Evolutionary conservation across 805 yeast species (phyloP), one percentile per base, ranked within the genome.

Genomic region (Ascoidea asiatica): DNA sequence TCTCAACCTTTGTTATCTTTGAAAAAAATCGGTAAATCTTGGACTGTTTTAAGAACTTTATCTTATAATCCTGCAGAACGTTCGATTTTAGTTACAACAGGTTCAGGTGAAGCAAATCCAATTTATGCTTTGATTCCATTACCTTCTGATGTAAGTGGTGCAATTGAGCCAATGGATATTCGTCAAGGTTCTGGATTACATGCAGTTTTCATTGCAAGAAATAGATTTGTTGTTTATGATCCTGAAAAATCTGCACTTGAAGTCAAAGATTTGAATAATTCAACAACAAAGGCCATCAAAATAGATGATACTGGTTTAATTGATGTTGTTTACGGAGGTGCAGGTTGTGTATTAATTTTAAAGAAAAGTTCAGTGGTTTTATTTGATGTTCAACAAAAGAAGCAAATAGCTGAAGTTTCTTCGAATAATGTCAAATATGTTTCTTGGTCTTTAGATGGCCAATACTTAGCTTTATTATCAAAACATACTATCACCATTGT

Each of bases 401-500:
- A 81, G 60, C 79, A 75, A 47, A 59, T 89, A 47, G 73, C 81
- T 23, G 86, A 81, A 54, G 62, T 82, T 43, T 70, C 75, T 46
- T 83, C 77, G 42, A 75, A 75, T 59, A 84, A 84, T 55, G 89
- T 88, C 49, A 90, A 92, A 63, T 89, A 90, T 56, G 92, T 79
- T 19, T 64, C 79, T 8, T 88, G 96, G 96, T 86, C 96, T 19
- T 66, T 71, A 42, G 95, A 87, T 61, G 92, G 94, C 39, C 83
- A 82, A 58, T 75, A 85, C 57, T 72, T 88, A 50, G 98, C 98
- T 1, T 68, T 92, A 45, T 71, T 88, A 61, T 78, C 95, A 19
- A 92, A 90, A 61, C 99, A 92, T 64, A 83, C 92, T 19, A 84
- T 92, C 55, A 83, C 95, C 13, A 79, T 92, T 55, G 95, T 89